Percentiles rank a stretch among this genome's conserved stretches.
phyloP scores from a whole-genome alignment of 169 alveolate genomes.

The Pseudocohnilembus persalinus region DNA sequence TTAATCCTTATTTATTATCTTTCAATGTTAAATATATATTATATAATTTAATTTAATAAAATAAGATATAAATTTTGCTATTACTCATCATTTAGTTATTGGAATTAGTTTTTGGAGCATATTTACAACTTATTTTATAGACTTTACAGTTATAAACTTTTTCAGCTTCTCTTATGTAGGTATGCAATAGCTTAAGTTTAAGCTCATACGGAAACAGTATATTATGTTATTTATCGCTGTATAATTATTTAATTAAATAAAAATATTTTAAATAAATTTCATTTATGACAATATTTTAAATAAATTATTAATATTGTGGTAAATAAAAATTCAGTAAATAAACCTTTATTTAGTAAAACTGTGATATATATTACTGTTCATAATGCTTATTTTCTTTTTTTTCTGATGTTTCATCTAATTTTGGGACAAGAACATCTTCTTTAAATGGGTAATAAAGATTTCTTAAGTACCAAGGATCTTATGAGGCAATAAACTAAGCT shows the following conservation, averaged over 20 bases:
- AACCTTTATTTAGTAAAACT: neutral
- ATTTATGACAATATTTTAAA: too few relatives aligned
- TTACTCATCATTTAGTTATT: neutral
- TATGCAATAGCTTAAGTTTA: conserved; percentile 26
- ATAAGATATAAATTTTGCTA: too few relatives aligned
- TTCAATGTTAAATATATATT: too few relatives aligned
- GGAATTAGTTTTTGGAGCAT: neutral
- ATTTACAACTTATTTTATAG: conserved; percentile 25
- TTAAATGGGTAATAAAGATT: conserved; percentile 40
- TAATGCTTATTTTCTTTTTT: conserved; percentile 11
- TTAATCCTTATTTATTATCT: neutral
- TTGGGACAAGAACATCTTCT: conserved; percentile 40
- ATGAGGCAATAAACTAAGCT: conserved; percentile 33
- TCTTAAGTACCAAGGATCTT: conserved; percentile 48
- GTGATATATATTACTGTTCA: neutral
- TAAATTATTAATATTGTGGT: too few relatives aligned
- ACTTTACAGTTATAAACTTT: conserved; percentile 42
- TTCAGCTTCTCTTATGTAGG: conserved; percentile 46
- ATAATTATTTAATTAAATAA: too few relatives aligned
- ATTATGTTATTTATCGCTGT: neutral
- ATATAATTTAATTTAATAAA: too few relatives aligned
- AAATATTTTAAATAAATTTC: too few relatives aligned
- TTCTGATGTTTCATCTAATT: conserved; percentile 30
- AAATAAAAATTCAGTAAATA: too few relatives aligned
- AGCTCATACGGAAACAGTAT: conserved; percentile 27